Evolutionary conservation across 768 basidiomycete genomes (phyloP).

Genomic region (Trametes gibbosa): DNA sequence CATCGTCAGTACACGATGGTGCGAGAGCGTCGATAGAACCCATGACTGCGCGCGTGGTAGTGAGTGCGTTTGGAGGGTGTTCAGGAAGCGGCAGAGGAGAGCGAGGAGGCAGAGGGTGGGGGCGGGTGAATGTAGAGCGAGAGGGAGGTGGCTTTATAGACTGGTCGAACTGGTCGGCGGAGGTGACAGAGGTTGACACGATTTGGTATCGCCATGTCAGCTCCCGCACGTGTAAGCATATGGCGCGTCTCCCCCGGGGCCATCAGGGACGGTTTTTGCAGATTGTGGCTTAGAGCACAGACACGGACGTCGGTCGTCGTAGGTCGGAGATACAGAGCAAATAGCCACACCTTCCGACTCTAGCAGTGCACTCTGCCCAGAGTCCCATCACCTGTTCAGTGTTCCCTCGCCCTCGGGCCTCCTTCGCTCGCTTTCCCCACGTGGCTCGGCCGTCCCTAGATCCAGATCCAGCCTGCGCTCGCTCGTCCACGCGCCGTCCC

Average conservation of each 20-base stretch:
- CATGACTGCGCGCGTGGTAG: neutral
- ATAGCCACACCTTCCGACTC: neutral
- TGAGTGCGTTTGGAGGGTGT: neutral
- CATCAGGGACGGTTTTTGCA: neutral
- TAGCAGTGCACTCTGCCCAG: neutral
- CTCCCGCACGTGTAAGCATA: slow-evolving; percentile 9
- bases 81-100: neutral
- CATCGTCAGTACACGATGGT: slow-evolving; percentile 16
- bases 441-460: slow-evolving; percentile 6
- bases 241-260: slow-evolving; percentile 1
- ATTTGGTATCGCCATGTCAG: slow-evolving; percentile 14
- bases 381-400: neutral
- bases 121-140: neutral
- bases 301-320: neutral
- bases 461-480: neutral
- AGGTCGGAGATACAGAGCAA: slow-evolving; percentile 12
- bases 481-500: neutral
- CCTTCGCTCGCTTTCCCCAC: neutral
- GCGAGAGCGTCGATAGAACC: slow-evolving; percentile 14
- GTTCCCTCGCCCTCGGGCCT: neutral
- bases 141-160: slow-evolving; percentile 5
- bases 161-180: slow-evolving; percentile 3
- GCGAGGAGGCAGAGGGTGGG: neutral
- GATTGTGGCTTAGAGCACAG: neutral
- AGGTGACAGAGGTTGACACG: neutral